Base-by-base conservation (phyloP, 2,329 filamentous ascomycete species). In the Keithomyces neogunnii region DNA sequence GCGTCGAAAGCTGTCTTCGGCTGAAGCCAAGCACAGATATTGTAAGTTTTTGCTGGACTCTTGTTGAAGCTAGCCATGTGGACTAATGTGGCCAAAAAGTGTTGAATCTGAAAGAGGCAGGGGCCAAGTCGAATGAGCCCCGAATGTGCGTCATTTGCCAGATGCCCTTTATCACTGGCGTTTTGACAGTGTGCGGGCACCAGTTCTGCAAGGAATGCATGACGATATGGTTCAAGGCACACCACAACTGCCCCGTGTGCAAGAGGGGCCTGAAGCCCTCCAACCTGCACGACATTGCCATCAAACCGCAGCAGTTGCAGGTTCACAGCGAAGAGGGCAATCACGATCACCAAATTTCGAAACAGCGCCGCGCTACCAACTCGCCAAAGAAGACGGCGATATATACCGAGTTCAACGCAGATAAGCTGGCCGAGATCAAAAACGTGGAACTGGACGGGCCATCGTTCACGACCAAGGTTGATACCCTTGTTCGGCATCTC, bases 151-250 rank as follows among this genome's bases (percentile, higher is more conserved):
- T 95, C 51, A 96, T 99, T 59, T 99, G 93, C 64, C 85, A 88
- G 61, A 77, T 79, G 9, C 63, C 74, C 0, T 95, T 96, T 60
- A 83, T 86, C 53, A 73, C 82, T n/a, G 92, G 92, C 49, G 81
- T 87, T 49, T 73, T 92, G 55, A 96, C 92, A 0, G 79, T 89
- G 1, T 97, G 93, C 64, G 92, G 92, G 0, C 93, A 99, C 63
- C 82, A 89, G 56, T 97, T 90, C 64, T 96, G 92, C 72, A 90
- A 89, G 61, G 86, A 89, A 31, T 97, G 93, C 66, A 85, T 97
- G 58, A 75, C 76, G 38, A 59, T 82, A 10, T 97, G 93, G 93
- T 89, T 86, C 72, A 75, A 73, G 51, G 74, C 80, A 33, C 84
- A 90, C 59, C 79, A 75, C 19, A 92, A 81, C 48, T 97, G 92